These are phyloP conservation scores for Selenicereus undatus DNA, from an alignment of 148 eudicot species.

Conservation along the genomic window DNA sequence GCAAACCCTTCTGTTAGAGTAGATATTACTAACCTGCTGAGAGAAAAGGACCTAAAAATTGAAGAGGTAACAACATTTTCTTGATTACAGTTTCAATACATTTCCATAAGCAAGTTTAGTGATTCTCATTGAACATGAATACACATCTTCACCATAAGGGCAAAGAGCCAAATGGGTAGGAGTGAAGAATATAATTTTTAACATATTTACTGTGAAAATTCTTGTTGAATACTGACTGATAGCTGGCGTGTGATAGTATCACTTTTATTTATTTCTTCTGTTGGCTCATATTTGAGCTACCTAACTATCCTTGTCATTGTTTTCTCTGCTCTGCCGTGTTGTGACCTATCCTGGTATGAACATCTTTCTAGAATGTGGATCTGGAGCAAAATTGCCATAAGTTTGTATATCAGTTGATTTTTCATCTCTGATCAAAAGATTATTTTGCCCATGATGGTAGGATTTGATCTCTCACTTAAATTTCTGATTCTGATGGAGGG, in stretches of 20 bases:
- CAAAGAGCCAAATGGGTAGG: neutral
- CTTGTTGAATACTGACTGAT: neutral
- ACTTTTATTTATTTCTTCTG: neutral
- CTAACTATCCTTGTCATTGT: neutral
- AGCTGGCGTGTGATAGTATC: neutral
- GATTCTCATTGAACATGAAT: neutral
- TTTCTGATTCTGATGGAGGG: too few species aligned
- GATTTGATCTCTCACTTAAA: too few species aligned
- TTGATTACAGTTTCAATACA: neutral
- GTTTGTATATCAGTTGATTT: too few species aligned
- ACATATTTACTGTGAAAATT: neutral
- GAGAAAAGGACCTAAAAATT: slow-evolving; percentile 71
- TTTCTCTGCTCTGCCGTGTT: too few species aligned
- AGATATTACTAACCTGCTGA: slow-evolving; percentile 34
- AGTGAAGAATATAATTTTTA: neutral
- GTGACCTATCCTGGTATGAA: too few species aligned
- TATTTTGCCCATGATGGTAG: too few species aligned
- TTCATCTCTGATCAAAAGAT: neutral
- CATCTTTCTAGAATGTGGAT: neutral
- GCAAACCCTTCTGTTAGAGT: neutral
- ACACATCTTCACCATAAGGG: neutral
- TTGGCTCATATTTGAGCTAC: neutral
- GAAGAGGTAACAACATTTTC: slow-evolving; percentile 54
- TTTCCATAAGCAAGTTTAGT: neutral
- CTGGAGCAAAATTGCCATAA: neutral